Base-by-base conservation (phyloP, 306 rosid genomes). In the Cucurbita moschata region DNA sequence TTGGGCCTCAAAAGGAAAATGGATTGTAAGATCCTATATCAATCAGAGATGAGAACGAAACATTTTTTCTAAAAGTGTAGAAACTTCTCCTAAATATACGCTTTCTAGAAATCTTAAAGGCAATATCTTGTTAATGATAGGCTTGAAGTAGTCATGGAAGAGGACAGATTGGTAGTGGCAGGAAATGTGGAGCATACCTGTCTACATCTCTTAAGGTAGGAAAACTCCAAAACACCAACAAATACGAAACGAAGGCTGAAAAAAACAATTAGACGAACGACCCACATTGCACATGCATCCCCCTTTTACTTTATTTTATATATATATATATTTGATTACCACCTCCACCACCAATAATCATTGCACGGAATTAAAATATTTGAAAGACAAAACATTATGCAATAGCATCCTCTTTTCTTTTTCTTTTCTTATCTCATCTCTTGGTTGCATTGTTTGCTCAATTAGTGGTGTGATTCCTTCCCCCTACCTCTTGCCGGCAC, bases 281-380 rank as follows among this genome's bases (percentile, higher is more conserved):
- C 84, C 83, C 87, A 81, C 89, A 76, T 50, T 64, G 81, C 97
- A 88, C 91, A 91, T 89, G 91, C 85, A 79, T 72, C 75, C 72
- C 15, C 54, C 54, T 69, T 46, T 47, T 68, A 12, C 56, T 68
- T 68, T 68, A 68, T 67, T 67, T 2, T 47, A 3, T 47, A 47
- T 47, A 11, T 43, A 47, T 69, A 26, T 49, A 37, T 62, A 37
- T 49, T 65, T 46, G 12, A 68, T 69, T 78, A 74, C 81, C 82
- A 78, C 86, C 79, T 79, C 84, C 78, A 75, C 71, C 79, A 72
- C 85, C 78, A 55, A 50, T 67, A 78, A 91, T 89, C 87, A 91
- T 89, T 88, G 88, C 96, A 85, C 82, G 85, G 92, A 83, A 67
- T 67, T 46, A 67, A 44, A 67, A 21, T 67, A 67, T 11, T 42